These are phyloP conservation scores for Talaromyces sp. DNA, from an alignment of 2,329 filamentous ascomycete genomes.

Conservation along the genomic window DNA sequence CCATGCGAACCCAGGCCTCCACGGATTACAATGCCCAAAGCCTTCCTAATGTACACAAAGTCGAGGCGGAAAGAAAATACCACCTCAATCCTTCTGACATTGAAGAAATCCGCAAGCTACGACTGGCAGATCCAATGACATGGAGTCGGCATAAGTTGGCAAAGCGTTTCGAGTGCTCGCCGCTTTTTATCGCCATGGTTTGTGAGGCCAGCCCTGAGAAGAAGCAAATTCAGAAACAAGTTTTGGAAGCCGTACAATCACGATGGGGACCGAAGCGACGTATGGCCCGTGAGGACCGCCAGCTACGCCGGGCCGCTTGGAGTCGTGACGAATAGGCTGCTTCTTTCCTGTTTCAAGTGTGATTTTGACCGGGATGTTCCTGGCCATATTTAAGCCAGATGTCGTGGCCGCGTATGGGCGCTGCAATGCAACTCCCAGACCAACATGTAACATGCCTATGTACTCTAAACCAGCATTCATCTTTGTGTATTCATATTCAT, in stretches of 20 bases:
- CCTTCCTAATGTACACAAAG: slow-evolving; percentile 55
- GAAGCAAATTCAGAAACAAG: slow-evolving; percentile 50
- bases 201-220: slow-evolving; percentile 56
- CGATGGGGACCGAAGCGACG: slow-evolving; percentile 64
- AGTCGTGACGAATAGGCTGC: slow-evolving; percentile 55
- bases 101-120: slow-evolving; percentile 60
- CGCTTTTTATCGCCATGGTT: slow-evolving; percentile 65
- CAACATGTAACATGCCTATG: slow-evolving; percentile 11
- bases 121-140: slow-evolving; percentile 57
- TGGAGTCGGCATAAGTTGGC: slow-evolving; percentile 65
- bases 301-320: slow-evolving; percentile 63
- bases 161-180: slow-evolving; percentile 64
- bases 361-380: not conserved
- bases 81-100: slow-evolving; percentile 61
- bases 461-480: slow-evolving; percentile 21
- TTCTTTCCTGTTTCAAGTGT: not conserved
- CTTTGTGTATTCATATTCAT: not conserved
- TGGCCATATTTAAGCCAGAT: not conserved
- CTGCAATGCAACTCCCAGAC: not conserved
- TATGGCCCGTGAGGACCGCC: slow-evolving; percentile 63
- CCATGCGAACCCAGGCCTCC: slow-evolving; percentile 45
- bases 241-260: slow-evolving; percentile 57
- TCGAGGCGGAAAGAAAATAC: slow-evolving; percentile 61
- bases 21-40: slow-evolving; percentile 24
- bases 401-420: not conserved